Base-by-base conservation (phyloP, 148 eudicot species). In the Euryodendron excelsum region DNA sequence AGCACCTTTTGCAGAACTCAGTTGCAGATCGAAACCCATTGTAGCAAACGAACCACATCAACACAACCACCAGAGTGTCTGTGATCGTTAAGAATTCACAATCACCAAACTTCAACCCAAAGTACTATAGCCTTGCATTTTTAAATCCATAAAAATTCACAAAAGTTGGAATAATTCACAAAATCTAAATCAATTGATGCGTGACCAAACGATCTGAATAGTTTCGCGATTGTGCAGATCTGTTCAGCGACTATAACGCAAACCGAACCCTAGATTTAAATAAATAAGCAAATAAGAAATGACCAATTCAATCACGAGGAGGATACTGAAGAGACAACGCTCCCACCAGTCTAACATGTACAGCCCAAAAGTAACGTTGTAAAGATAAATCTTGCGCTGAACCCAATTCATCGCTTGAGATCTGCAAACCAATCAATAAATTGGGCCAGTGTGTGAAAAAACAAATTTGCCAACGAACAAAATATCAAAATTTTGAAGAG, bases 271-370 rank as follows among this genome's bases (percentile, higher is more conserved):
- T 76, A 15, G 33, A 61, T 52, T 75, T 36, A 53, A 77, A 47
- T 0, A n/a, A 6, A 41, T 41, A 41, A 41, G 48, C 66, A 65
- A 66, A 34, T 48, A 31, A 23, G 27, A 13, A 33, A 25, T 34
- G n/a, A 66, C 33, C n/a, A 55, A 58, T 59, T 67, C 34, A 30
- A 37, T 23, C 14, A 50, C 56, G 41, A 62, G 71, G 69, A 93
- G 98, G 98, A 93, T 93, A 93, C 98, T 93, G 87, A 93, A 91
- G 52, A 93, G 92, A 75, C 59, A 89, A 60, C 98, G 90, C 87
- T 93, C 98, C 98, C 98, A 93, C 90, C 94, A 90, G 85, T 93
- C 98, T 21, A 93, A 72, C 98, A 91, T 91, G 87, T 90, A 91
- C 64, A 93, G 90, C 23, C 98, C 98, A 81, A 93, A 91, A n/a